phyloP scores from a whole-genome alignment of 75 land plant genomes.

The Sequoia sempervirens region DNA sequence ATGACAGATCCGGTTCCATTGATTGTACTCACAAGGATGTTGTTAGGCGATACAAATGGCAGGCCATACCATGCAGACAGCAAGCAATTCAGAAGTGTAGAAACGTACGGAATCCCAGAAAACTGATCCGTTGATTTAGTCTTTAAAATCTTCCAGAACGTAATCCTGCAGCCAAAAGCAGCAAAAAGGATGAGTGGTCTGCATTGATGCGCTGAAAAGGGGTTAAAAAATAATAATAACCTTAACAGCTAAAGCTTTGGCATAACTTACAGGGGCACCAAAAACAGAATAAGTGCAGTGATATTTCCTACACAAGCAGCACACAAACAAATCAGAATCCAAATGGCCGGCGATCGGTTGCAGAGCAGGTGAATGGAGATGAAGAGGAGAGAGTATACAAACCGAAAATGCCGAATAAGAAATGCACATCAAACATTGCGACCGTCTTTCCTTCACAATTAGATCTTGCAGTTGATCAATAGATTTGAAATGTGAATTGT shows the following conservation, averaged over 20 bases:
- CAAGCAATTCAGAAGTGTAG: conserved; percentile 64
- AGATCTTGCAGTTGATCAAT: too few relatives aligned
- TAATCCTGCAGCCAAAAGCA: conserved; percentile 26
- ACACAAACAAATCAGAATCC: not conserved
- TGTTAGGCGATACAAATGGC: conserved; percentile 73
- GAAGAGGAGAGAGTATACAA: too few relatives aligned
- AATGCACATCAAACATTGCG: not conserved
- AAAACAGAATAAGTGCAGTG: conserved; percentile 4
- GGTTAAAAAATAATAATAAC: too few relatives aligned
- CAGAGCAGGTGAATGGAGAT: not conserved
- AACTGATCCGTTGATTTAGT: conserved; percentile 56
- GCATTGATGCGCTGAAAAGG: not conserved
- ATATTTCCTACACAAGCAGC: not conserved
- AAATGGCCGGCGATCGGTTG: not conserved
- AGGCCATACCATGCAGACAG: conserved; percentile 64
- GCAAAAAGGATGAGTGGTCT: not conserved
- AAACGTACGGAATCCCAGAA: conserved; percentile 63
- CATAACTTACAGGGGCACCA: conserved; percentile 4
- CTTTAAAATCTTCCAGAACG: conserved; percentile 48
- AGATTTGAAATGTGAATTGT: too few relatives aligned
- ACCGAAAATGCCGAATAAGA: too few relatives aligned
- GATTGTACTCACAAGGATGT: conserved; percentile 62
- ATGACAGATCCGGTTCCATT: conserved; percentile 65
- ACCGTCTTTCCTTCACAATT: too few relatives aligned
- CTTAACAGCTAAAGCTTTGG: too few relatives aligned